Evolutionary conservation across 768 basidiomycete genomes (phyloP).

Genomic region (Rhizopogon vulgaris): DNA sequence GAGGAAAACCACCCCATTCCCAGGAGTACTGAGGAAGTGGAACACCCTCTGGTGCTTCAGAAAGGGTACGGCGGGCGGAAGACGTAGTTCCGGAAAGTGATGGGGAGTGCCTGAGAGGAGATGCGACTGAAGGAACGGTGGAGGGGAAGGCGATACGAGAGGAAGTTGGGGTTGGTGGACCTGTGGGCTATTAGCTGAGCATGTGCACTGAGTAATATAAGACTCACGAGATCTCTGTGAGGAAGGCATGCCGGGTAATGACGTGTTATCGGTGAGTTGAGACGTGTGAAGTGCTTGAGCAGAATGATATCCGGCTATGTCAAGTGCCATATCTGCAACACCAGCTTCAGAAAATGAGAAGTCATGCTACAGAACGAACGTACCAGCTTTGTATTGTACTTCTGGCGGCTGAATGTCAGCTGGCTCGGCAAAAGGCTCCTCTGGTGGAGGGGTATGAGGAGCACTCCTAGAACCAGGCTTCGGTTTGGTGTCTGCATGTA

Average conservation of each 20-base stretch:
- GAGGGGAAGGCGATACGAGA: background rate
- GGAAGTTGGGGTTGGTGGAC: background rate
- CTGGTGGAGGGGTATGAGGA: conserved; percentile 29
- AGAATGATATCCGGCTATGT: conserved; percentile 76
- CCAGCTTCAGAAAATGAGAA: conserved; percentile 2
- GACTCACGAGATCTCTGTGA: conserved; percentile 32
- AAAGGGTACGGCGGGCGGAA: conserved; percentile 46
- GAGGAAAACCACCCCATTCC: conserved; percentile 93
- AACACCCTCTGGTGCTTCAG: conserved; percentile 55
- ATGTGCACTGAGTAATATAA: background rate
- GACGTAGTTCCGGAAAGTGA: conserved; percentile 25
- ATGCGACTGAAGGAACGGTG: conserved; percentile 11
- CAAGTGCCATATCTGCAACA: conserved; percentile 64
- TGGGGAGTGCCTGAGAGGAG: conserved; percentile 9
- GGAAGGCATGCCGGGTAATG: conserved; percentile 30
- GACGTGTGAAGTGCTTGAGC: conserved; percentile 17
- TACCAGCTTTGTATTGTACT: conserved; percentile 59
- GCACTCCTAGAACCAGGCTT: conserved; percentile 3
- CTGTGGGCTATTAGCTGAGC: background rate
- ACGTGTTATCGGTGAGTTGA: too few species aligned
- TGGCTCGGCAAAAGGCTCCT: conserved; percentile 38
- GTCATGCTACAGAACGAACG: conserved; percentile 4
- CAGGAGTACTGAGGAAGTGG: conserved; percentile 66
- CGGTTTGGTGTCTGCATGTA: conserved; percentile 11
- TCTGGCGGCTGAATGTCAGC: conserved; percentile 42